These are phyloP conservation scores for Malania oleifera DNA, from an alignment of 164 flowering plant genomes.

Conservation along the genomic window DNA sequence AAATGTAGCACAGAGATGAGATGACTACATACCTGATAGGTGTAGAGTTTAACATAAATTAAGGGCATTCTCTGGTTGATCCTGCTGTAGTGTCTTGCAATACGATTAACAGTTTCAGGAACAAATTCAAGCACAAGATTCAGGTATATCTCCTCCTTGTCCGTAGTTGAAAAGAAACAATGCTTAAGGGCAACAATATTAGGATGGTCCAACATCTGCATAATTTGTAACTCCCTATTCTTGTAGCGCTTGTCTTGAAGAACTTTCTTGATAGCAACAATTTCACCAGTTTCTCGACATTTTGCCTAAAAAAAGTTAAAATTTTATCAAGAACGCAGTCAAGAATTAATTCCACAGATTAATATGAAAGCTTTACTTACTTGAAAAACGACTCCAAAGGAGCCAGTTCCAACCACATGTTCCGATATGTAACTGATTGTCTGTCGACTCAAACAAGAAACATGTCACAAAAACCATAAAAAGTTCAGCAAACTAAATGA, in stretches of 20 bases:
- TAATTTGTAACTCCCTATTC: constrained; percentile 91
- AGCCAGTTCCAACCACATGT: constrained; percentile 96
- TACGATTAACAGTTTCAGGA: constrained; percentile 85
- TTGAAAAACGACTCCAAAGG: constrained; percentile 93
- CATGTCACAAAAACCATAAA: background rate
- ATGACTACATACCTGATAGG: constrained; percentile 60
- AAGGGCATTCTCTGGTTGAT: constrained; percentile 83
- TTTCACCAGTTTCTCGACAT: constrained; percentile 94
- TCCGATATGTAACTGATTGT: constrained; percentile 79
- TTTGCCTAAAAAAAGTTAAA: constrained; percentile 69
- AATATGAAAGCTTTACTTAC: constrained; percentile 29
- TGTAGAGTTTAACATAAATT: constrained; percentile 87
- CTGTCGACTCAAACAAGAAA: constrained; percentile 34
- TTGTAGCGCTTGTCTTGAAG: constrained; percentile 97
- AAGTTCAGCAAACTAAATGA: background rate
- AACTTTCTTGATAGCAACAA: constrained; percentile 95
- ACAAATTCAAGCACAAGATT: constrained; percentile 95
- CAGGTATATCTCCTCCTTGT: constrained; percentile 84
- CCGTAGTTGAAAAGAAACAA: constrained; percentile 82
- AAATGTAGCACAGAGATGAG: background rate
- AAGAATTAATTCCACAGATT: constrained; percentile 2
- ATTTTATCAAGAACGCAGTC: too few species aligned
- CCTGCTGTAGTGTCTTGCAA: constrained; percentile 76
- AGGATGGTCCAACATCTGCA: constrained; percentile 98
- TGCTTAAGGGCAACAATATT: constrained; percentile 86